Conservation (phyloP, 257 asterid species). For the Solanum appendiculatum region DNA sequence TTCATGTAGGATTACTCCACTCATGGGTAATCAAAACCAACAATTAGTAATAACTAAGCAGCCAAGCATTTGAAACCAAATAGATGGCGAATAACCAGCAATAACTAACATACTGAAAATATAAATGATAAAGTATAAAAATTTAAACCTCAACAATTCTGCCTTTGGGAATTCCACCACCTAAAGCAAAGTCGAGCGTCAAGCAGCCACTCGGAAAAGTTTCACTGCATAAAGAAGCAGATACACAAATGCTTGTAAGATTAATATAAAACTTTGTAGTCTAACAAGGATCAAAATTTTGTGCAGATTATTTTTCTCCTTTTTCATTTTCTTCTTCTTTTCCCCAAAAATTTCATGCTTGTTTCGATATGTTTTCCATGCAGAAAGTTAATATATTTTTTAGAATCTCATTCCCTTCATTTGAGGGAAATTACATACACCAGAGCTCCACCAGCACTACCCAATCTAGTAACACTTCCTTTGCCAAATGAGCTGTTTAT, state of each 20-base stretch:
- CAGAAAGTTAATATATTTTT: background rate
- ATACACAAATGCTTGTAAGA: background rate
- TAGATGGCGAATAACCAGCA: background rate
- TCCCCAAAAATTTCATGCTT: background rate
- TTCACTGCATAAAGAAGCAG: conserved; percentile 44
- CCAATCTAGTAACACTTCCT: conserved; percentile 95
- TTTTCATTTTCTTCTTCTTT: background rate
- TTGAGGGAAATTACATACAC: conserved; percentile 51
- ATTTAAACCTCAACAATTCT: conserved; percentile 82
- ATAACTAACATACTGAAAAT: background rate
- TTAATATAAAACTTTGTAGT: background rate
- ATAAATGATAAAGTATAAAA: background rate
- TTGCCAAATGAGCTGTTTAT: conserved; percentile 92
- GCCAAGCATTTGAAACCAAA: background rate
- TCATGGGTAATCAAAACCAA: background rate
- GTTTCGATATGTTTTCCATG: background rate
- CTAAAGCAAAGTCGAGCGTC: conserved; percentile 90
- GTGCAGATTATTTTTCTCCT: background rate
- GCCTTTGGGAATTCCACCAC: conserved; percentile 97
- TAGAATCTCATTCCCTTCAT: background rate
- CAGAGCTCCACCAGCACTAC: conserved; percentile 96
- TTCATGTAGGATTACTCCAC: background rate
- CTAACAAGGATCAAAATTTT: background rate
- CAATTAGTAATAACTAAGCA: background rate
- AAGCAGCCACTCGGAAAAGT: conserved; percentile 97